Conservation (phyloP, 352 stramenopile genomes). For the Pythium aphanidermatum region DNA sequence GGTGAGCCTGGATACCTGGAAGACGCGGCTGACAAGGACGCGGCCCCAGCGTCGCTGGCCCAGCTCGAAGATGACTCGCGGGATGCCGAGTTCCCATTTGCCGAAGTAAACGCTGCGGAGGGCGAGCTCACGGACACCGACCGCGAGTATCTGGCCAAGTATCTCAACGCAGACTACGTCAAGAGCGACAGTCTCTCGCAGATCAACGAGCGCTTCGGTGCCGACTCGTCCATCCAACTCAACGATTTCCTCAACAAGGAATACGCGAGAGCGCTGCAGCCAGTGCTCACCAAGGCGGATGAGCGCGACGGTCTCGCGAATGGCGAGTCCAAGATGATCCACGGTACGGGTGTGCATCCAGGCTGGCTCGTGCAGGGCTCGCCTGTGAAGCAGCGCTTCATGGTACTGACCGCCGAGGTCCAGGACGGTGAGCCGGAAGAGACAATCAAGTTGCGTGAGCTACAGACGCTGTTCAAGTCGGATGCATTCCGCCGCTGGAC, state of each 20-base stretch:
- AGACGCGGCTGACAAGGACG: constrained; percentile 13
- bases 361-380: constrained; percentile 21
- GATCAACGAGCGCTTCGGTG: constrained; percentile 70
- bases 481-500: constrained; percentile 51
- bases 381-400: constrained; percentile 21
- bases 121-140: constrained; percentile 41
- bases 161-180: constrained; percentile 80
- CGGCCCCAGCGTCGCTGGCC: constrained; percentile 13
- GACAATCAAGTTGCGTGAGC: constrained; percentile 16
- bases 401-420: constrained; percentile 10
- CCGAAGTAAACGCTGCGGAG: background rate
- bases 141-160: constrained; percentile 53
- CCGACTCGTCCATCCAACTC: constrained; percentile 80
- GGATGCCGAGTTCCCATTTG: constrained; percentile 18
- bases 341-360: constrained; percentile 16
- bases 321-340: constrained; percentile 28
- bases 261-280: constrained; percentile 41
- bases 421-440: constrained; percentile 15
- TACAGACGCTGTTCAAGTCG: constrained; percentile 48
- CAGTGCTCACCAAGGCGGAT: constrained; percentile 28
- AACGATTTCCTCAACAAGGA: constrained; percentile 76
- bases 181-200: constrained; percentile 49
- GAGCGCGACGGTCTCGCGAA: constrained; percentile 43
- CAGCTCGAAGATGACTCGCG: constrained; percentile 26
- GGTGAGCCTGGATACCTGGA: constrained; percentile 18